phyloP scores from a whole-genome alignment of 495 filamentous ascomycete genomes.

The Neurospora discreta region DNA sequence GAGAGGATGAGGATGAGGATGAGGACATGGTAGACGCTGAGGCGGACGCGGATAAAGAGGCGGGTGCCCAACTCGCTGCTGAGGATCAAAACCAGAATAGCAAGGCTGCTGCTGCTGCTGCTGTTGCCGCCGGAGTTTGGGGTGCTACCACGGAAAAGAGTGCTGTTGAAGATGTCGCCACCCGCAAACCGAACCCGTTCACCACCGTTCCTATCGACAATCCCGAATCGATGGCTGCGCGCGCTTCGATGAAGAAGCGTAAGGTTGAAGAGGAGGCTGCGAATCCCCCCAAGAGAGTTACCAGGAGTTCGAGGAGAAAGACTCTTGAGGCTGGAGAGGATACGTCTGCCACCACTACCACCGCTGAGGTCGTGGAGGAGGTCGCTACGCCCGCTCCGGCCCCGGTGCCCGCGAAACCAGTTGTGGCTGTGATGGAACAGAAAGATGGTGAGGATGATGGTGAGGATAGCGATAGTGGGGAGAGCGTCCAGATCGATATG shows the following conservation, averaged over 20 bases:
- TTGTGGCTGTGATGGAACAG: neutral
- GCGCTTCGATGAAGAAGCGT: constrained; percentile 22
- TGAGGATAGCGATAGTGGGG: constrained; percentile 16
- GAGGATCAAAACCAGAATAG: neutral
- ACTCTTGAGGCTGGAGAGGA: constrained; percentile 5
- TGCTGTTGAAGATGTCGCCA: neutral
- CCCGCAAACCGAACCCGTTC: constrained; percentile 7
- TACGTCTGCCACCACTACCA: neutral
- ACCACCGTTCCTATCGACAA: neutral
- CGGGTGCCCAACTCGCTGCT: neutral
- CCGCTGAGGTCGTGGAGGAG: constrained; percentile 38
- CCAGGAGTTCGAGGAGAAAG: constrained; percentile 14
- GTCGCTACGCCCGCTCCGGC: constrained; percentile 3
- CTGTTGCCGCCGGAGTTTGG: neutral
- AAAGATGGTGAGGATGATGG: constrained; percentile 15
- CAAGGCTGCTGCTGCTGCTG: neutral
- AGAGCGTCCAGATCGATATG: constrained; percentile 21
- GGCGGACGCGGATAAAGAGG: constrained; percentile 10
- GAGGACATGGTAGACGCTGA: constrained; percentile 1
- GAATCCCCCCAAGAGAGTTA: neutral
- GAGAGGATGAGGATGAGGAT: neutral
- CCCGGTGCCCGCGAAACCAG: neutral
- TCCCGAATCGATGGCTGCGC: neutral
- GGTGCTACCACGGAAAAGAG: neutral
- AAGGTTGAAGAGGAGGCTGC: constrained; percentile 10